Percentiles rank a stretch among this genome's conserved stretches.
These are phyloP conservation scores for Colletotrichum shisoi DNA, from an alignment of 2,329 filamentous ascomycete genomes.

Conservation along the genomic window DNA sequence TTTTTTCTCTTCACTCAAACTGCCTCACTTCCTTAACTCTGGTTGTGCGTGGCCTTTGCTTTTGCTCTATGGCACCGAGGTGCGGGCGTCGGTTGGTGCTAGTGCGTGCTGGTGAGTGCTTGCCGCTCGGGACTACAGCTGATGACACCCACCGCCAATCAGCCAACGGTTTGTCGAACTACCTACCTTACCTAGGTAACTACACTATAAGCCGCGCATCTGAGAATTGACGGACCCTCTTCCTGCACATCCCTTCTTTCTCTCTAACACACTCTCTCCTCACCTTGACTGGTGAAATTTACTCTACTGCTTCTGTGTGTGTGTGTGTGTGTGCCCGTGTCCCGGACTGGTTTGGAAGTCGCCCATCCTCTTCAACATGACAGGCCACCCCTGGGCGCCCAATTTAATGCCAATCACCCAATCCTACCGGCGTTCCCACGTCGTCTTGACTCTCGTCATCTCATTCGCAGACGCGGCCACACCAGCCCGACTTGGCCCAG, in stretches of 20 bases:
- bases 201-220: background rate
- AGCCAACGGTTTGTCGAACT: background rate
- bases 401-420: conserved; percentile 12
- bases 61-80: no score
- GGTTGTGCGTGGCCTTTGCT: background rate
- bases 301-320: no score
- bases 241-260: conserved; percentile 1
- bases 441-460: conserved; percentile 1
- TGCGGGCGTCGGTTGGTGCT: background rate
- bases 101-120: background rate
- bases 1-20: background rate
- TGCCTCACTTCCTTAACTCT: background rate
- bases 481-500: conserved; percentile 19
- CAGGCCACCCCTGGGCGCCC: conserved; percentile 8
- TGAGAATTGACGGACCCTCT: background rate
- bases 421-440: background rate
- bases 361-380: conserved; percentile 13
- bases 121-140: background rate
- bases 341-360: background rate
- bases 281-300: background rate
- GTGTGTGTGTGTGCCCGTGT: background rate
- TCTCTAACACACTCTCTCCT: background rate
- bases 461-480: conserved; percentile 3
- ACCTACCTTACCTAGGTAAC: background rate
- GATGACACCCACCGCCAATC: background rate